A percentile compares a stretch with the other conserved stretches of the same genome.
These are phyloP conservation scores for Lactifluus pinguis DNA, from an alignment of 768 basidiomycete species.

Conservation along the genomic window DNA sequence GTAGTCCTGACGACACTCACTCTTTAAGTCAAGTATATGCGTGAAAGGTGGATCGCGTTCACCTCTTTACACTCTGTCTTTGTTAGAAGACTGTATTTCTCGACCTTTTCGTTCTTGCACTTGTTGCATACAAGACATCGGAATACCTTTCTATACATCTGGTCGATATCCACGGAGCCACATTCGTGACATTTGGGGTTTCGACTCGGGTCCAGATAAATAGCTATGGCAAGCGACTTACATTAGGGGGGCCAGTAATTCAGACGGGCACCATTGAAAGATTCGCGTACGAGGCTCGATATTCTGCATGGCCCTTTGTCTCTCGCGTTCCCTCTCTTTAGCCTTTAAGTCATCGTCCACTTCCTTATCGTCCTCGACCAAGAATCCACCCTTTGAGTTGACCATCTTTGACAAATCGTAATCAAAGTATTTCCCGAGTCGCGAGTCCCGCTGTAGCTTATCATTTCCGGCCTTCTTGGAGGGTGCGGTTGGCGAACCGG, in stretches of 20 bases:
- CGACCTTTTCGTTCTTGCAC: constrained; percentile 84
- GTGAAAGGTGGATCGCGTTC: constrained; percentile 19
- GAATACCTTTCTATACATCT: constrained; percentile 73
- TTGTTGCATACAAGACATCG: constrained; percentile 77
- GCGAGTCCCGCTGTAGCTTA: constrained; percentile 60
- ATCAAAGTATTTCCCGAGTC: constrained; percentile 89
- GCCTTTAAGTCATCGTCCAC: constrained; percentile 64
- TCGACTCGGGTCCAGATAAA: constrained; percentile 58
- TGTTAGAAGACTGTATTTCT: constrained; percentile 89
- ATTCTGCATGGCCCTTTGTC: constrained; percentile 65
- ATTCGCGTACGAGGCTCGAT: constrained; percentile 59
- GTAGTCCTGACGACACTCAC: constrained; percentile 57
- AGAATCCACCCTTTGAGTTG: constrained; percentile 92
- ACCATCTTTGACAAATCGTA: constrained; percentile 97
- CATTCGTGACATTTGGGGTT: constrained; percentile 88
- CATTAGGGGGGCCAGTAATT: background rate
- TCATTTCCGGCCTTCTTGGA: constrained; percentile 31
- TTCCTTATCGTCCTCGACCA: constrained; percentile 83
- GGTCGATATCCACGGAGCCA: constrained; percentile 81
- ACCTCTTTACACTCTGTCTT: constrained; percentile 99
- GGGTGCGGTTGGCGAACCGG: constrained; percentile 51
- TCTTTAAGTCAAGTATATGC: background rate
- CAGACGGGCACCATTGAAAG: background rate
- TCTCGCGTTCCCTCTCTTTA: constrained; percentile 76
- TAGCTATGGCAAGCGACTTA: constrained; percentile 39